Evolutionary conservation across 2,329 filamentous ascomycete genomes (phyloP), one percentile per base, ranked within the genome.

Genomic region (Alternaria triticimaculans): DNA sequence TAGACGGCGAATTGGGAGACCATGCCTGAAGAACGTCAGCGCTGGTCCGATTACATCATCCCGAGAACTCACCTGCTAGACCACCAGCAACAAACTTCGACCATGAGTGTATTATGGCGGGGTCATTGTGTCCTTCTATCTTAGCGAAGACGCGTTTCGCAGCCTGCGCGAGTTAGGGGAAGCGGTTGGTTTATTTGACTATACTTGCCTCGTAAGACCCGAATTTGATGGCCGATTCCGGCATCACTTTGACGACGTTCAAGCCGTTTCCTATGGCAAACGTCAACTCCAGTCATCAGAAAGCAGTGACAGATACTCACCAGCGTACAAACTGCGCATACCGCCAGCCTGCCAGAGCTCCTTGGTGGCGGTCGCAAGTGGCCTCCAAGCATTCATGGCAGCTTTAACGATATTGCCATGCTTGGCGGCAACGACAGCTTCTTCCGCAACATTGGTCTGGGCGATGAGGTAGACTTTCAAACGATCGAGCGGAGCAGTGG

Each of bases 181-280:
- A 41, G 50, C 9, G 43, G 30, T 45, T 53, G 25, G 12, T 46
- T 43, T 60, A 43, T 37, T 45, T 60, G 20, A 43, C 5, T 20
- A 55, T 58, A 65, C 81, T 73, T 78, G 87, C 88, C 83, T 99
- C 96, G 77, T 97, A 99, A 20, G 94, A 95, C 64, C 96, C 96
- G 79, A 99, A 99, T 81, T 97, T 97, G 78, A 99, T 97, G 25
- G 96, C 95, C 26, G 95, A 97, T 82, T 99, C 96, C 0, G 96
- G 96, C 93, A 98, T 97, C 64, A 99, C 96, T 81, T 99, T 99
- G 75, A 97, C 81, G 3, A 99, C 94, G 72, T 99, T 99, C 71
- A 99, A 84, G 4, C 96, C 96, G 76, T 99, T 99, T 41, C 96
- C 94, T 97, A 72, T 8, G 21, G 25, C 10, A 20, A 60, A 78